Base-by-base conservation (phyloP, 2,329 filamentous ascomycete species). In the Botrytis fabae region DNA sequence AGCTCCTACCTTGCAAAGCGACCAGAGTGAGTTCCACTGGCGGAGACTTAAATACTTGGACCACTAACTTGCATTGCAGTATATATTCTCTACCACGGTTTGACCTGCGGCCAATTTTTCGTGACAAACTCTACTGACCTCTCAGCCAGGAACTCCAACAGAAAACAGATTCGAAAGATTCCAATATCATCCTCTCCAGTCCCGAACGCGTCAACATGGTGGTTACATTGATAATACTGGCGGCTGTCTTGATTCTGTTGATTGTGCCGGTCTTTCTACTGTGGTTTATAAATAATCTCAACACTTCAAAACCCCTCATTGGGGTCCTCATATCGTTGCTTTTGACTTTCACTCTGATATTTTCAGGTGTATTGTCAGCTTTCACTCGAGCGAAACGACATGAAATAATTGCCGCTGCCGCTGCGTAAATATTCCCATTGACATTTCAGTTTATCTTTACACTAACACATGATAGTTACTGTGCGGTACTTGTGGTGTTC, bases 301-400 rank as follows among this genome's bases (percentile, higher is more conserved):
- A 38, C 4, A 60, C 57, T 60, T 60, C 57, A 6, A 60, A 32
- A 25, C 57, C 57, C 35, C 57, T 60, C 32, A 38, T 60, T 4
- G 57, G 57, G 18, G 20, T 38, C 32, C 57, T 38, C 28, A 60
- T 38, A 38, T 5, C 32, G 18, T 22, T 60, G 57, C 70, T 78
- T 0, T 59, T 77, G 7, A 64, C 74, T 4, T 78, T 75, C 32
- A 78, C 76, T 3, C 59, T 78, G 12, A 46, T 72, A 5, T 76
- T 78, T 62, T 74, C 75, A 1, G 68, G 28, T 16, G 70, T 73
- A 4, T 46, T 78, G 28, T 73, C 75, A 1, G 42, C 75, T 18
- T 78, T 78, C 46, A 78, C 77, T 2, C 62, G 71, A 70, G 77
- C 77, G 14, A 76, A 75, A 42, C 70, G 77, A 12, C 77, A 78